Base-by-base conservation (phyloP, 164 flowering plant genomes). In the Magnolia officinalis region DNA sequence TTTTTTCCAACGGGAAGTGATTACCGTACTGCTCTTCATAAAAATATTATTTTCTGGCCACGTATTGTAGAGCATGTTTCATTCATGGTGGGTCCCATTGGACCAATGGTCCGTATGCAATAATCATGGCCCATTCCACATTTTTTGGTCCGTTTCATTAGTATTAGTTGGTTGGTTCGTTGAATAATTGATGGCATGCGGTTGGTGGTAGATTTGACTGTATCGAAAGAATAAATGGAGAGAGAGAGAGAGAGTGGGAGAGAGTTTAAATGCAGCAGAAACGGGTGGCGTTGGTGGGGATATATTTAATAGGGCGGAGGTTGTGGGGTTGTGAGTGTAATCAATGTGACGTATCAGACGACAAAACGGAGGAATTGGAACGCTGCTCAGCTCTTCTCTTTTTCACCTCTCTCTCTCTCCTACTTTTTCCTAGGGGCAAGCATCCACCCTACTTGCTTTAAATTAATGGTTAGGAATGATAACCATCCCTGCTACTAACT, bases 311-410 rank as follows among this genome's bases (percentile, higher is more conserved):
- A 21, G 0, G 26, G 23, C 19, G 67, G 10, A 21, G 13, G 26
- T n/a, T 5, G 67, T 64, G 67, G 67, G 67, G 67, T 64, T 64
- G 67, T 64, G 67, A 64, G 67, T n/a, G 67, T 21, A 64, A 64
- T 64, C 67, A 64, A 64, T 64, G 26, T 64, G 67, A 64, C 67
- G 26, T 21, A 64, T 64, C 67, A 64, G 2, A 64, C 67, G 67
- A 21, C 67, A 64, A 64, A 64, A 13, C 21, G 67, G 21, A 64
- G 67, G 67, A 64, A 64, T 64, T 64, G 26, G 67, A 26, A 64
- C 23, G 61, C 61, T 11, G 61, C 61, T 55, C 61, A 55, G 61
- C 19, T 55, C 61, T 1, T 55, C 18, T 55, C 18, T 55, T 55
- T 16, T 55, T 55, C 61, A 11, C 61, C 13, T 55, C 19, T 13